These are phyloP conservation scores for Pseudozyma flocculosa DNA, from an alignment of 1,284 basidiomycete genomes.

Conservation along the genomic window DNA sequence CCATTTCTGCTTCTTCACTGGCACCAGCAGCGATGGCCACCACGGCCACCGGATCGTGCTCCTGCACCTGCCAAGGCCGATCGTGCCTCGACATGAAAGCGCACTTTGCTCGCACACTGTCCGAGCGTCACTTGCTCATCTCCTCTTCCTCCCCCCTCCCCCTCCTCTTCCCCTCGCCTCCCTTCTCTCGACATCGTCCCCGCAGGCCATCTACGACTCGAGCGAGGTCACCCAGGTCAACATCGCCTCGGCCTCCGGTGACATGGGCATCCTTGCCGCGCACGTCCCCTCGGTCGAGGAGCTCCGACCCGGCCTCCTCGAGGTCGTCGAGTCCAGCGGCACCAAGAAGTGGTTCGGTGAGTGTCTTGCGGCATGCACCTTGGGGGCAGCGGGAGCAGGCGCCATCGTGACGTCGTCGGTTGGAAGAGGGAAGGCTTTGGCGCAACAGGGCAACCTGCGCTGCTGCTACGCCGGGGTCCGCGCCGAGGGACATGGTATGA, in stretches of 20 bases:
- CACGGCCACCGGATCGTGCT: too few relatives aligned
- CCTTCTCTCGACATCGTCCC: not conserved
- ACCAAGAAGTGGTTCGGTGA: constrained; percentile 55
- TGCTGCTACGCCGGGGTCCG: not conserved
- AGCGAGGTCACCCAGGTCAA: constrained; percentile 54
- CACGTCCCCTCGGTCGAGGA: constrained; percentile 57
- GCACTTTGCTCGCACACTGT: too few relatives aligned
- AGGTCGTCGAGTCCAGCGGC: constrained; percentile 54
- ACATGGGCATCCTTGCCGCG: constrained; percentile 57
- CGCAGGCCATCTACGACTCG: constrained; percentile 47
- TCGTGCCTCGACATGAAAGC: too few relatives aligned
- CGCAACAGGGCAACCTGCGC: too few relatives aligned
- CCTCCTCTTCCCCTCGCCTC: not conserved
- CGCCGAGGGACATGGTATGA: not conserved
- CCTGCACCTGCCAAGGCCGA: too few relatives aligned
- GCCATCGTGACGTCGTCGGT: too few relatives aligned
- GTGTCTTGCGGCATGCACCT: constrained; percentile 4
- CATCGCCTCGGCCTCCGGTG: constrained; percentile 50
- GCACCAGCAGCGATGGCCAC: too few relatives aligned
- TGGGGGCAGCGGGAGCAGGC: too few relatives aligned
- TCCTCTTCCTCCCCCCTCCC: not conserved
- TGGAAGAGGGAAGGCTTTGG: too few relatives aligned
- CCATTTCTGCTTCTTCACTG: too few relatives aligned
- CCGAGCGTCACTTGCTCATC: too few relatives aligned
- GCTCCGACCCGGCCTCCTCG: constrained; percentile 55